phyloP scores from a whole-genome alignment of 2,329 filamentous ascomycete genomes.

The Cladosporium cucumerinum region DNA sequence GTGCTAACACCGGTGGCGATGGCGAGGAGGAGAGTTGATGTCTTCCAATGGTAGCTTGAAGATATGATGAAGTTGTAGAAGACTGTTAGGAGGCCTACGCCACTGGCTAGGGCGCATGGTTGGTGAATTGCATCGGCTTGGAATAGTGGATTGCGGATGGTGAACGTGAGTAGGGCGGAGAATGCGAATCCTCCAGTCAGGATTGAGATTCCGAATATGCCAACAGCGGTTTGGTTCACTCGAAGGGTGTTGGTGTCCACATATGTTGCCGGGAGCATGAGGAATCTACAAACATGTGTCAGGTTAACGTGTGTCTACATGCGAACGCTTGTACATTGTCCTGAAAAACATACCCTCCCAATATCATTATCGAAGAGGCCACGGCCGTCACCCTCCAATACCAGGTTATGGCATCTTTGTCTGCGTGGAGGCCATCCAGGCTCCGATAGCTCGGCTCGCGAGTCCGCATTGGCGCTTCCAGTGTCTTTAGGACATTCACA shows the following conservation, averaged over 20 bases:
- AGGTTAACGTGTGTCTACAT: constrained; percentile 18
- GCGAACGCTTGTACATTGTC: constrained; percentile 19
- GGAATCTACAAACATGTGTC: constrained; percentile 40
- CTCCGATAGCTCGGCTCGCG: constrained; percentile 30
- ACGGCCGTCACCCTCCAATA: constrained; percentile 48
- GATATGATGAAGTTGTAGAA: constrained; percentile 47
- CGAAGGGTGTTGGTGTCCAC: constrained; percentile 39
- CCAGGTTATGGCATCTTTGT: constrained; percentile 37
- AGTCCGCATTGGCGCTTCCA: constrained; percentile 22
- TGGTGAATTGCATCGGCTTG: constrained; percentile 49
- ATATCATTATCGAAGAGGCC: constrained; percentile 45
- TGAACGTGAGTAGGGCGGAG: constrained; percentile 47
- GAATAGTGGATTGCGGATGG: constrained; percentile 45
- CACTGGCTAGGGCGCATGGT: constrained; percentile 43
- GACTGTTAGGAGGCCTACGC: constrained; percentile 47
- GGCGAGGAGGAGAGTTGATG: constrained; percentile 43
- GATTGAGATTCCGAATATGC: constrained; percentile 47
- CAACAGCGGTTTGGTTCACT: constrained; percentile 40
- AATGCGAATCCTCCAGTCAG: constrained; percentile 48
- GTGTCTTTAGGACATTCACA: constrained; percentile 6
- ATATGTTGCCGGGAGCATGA: constrained; percentile 49
- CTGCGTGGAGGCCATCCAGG: constrained; percentile 26
- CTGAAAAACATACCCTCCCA: constrained; percentile 43
- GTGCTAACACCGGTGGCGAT: constrained; percentile 40
- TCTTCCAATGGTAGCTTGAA: constrained; percentile 41